These are phyloP conservation scores for Boeremia lycopersici DNA, from an alignment of 2,329 filamentous ascomycete species.

Conservation along the genomic window DNA sequence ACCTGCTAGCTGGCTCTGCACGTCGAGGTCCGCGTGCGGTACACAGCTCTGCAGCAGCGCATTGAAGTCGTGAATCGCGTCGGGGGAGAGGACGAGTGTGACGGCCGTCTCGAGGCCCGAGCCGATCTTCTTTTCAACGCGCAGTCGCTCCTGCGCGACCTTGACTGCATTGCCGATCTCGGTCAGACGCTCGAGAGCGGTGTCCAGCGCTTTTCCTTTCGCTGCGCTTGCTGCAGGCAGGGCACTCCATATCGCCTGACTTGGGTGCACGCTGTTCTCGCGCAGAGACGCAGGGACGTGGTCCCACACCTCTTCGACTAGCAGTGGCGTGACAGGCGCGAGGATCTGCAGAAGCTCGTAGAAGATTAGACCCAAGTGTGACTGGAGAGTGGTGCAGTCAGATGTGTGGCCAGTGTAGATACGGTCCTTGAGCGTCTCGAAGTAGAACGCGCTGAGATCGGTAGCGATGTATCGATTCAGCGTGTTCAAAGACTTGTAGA, in stretches of 20 bases:
- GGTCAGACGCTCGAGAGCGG: slow-evolving; percentile 47
- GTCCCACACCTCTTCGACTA: slow-evolving; percentile 89
- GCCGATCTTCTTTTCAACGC: slow-evolving; percentile 73
- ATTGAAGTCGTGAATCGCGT: neutral
- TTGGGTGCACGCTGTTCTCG: slow-evolving; percentile 33
- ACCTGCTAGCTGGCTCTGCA: slow-evolving; percentile 43
- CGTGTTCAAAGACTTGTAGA: slow-evolving; percentile 74
- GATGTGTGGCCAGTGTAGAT: slow-evolving; percentile 81
- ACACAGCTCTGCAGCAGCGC: slow-evolving; percentile 9
- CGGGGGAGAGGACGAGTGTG: slow-evolving; percentile 32
- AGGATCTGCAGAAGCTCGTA: slow-evolving; percentile 77
- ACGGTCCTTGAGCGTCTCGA: slow-evolving; percentile 89
- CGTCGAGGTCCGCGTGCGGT: neutral
- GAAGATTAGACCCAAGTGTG: slow-evolving; percentile 66
- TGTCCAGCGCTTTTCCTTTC: slow-evolving; percentile 25
- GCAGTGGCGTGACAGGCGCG: slow-evolving; percentile 77
- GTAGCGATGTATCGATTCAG: slow-evolving; percentile 82
- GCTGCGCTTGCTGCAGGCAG: slow-evolving; percentile 17
- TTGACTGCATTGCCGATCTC: slow-evolving; percentile 72
- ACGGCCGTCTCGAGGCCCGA: slow-evolving; percentile 82
- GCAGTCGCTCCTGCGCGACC: slow-evolving; percentile 73
- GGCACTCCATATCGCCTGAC: slow-evolving; percentile 28
- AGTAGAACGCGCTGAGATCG: slow-evolving; percentile 90
- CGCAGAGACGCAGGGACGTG: slow-evolving; percentile 71
- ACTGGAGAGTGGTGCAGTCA: slow-evolving; percentile 64